Percentiles rank a stretch among this genome's conserved stretches.
These are phyloP conservation scores for Leavenworthia alabamica DNA, from an alignment of 345 rosid genomes.

Conservation along the genomic window DNA sequence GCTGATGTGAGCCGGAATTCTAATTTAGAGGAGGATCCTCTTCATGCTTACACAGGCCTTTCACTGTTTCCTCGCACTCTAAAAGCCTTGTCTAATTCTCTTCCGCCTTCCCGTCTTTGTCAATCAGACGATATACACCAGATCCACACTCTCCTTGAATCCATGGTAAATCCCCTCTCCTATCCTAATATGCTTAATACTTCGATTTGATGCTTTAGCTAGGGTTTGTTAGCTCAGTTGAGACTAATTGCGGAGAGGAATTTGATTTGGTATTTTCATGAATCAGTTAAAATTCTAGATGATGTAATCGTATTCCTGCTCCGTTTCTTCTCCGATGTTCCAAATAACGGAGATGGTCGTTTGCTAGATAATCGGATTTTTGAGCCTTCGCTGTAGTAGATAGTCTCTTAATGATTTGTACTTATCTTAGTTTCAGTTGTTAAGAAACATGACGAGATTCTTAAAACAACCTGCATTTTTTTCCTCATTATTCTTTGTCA, in stretches of 20 bases:
- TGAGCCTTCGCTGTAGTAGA: conserved; percentile 8
- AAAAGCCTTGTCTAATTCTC: conserved; percentile 33
- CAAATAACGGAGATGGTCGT: background rate
- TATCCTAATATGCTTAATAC: background rate
- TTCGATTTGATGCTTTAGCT: conserved; percentile 8
- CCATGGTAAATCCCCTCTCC: conserved; percentile 49
- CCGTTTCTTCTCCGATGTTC: background rate
- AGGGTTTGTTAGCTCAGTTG: background rate
- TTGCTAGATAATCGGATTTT: background rate
- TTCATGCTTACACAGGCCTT: conserved; percentile 43
- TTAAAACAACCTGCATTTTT: background rate
- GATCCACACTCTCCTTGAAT: conserved; percentile 49
- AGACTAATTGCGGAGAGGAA: background rate
- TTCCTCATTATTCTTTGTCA: background rate
- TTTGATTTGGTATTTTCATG: too few species aligned
- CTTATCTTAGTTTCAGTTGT: background rate
- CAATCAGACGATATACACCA: conserved; percentile 39
- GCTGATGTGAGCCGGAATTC: conserved; percentile 2
- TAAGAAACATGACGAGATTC: background rate
- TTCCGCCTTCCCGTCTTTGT: conserved; percentile 29
- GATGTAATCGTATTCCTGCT: background rate
- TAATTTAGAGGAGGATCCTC: conserved; percentile 39
- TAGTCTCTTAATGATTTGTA: background rate
- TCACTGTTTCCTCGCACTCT: conserved; percentile 64
- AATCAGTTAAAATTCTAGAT: background rate